Evolutionary conservation across 1,284 basidiomycete genomes (phyloP).

Genomic region (Sporisorium graminicola): DNA sequence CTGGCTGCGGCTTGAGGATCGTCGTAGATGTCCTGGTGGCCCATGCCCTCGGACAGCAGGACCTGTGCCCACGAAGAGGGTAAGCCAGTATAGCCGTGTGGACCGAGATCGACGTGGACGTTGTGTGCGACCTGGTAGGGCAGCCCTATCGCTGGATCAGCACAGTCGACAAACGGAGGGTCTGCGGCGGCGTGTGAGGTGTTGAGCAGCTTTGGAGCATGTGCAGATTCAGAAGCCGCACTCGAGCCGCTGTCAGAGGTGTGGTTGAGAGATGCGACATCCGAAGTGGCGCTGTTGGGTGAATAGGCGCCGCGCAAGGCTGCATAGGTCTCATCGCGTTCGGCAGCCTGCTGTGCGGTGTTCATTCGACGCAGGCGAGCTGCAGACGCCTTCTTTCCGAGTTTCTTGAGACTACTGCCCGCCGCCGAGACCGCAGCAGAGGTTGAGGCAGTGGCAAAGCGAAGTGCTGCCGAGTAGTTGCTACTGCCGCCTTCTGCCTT

Average conservation of each 20-base stretch:
- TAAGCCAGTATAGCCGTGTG: constrained; percentile 57
- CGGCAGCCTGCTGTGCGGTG: constrained; percentile 23
- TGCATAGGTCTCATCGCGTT: constrained; percentile 31
- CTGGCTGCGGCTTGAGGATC: constrained; percentile 40
- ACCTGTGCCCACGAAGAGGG: constrained; percentile 57
- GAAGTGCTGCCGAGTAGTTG: constrained; percentile 29
- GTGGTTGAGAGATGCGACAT: background rate
- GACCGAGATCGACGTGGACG: constrained; percentile 61
- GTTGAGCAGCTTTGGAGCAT: constrained; percentile 6
- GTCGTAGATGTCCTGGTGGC: constrained; percentile 24
- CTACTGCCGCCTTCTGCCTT: background rate
- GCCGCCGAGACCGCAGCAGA: constrained; percentile 51
- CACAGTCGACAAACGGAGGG: constrained; percentile 28
- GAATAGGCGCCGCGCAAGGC: constrained; percentile 12
- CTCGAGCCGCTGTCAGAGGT: background rate
- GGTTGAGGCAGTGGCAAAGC: constrained; percentile 42
- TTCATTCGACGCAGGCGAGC: constrained; percentile 38
- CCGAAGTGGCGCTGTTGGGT: constrained; percentile 1
- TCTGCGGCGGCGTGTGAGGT: background rate
- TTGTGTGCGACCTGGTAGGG: constrained; percentile 60
- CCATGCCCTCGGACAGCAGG: constrained; percentile 43
- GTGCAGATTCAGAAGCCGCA: background rate
- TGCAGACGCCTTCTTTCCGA: constrained; percentile 53
- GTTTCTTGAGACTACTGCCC: constrained; percentile 50
- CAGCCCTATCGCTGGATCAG: constrained; percentile 55